phyloP scores from a whole-genome alignment of 805 yeast species.

The Phaffomyces antillensis region DNA sequence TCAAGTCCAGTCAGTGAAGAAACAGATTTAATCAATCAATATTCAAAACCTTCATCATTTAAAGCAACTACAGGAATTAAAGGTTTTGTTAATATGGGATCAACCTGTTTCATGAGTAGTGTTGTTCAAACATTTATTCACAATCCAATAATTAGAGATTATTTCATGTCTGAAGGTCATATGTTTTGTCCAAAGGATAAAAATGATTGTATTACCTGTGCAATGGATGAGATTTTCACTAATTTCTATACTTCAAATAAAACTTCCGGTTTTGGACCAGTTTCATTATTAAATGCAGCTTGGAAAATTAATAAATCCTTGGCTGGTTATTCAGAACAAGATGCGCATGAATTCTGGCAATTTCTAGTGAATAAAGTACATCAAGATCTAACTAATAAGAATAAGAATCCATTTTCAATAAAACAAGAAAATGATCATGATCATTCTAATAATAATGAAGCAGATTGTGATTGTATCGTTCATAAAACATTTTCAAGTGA shows the following conservation, averaged over 20 bases:
- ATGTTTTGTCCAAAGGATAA: conserved; percentile 41
- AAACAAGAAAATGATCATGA: neutral
- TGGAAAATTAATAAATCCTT: conserved; percentile 80
- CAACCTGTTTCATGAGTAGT: conserved; percentile 95
- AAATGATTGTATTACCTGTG: conserved; percentile 68
- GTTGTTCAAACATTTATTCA: conserved; percentile 85
- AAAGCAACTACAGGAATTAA: conserved; percentile 70
- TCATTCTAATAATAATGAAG: neutral
- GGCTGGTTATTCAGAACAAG: conserved; percentile 96
- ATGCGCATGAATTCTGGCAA: conserved; percentile 97
- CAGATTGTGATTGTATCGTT: conserved; percentile 64
- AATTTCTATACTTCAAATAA: conserved; percentile 62
- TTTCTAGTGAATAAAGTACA: conserved; percentile 84
- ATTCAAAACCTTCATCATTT: conserved; percentile 29
- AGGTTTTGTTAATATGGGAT: conserved; percentile 91
- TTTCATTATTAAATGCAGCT: conserved; percentile 72
- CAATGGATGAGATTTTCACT: conserved; percentile 70
- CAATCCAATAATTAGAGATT: conserved; percentile 78
- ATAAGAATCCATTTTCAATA: conserved; percentile 8
- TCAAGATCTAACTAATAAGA: conserved; percentile 23
- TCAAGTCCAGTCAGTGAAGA: conserved; percentile 16
- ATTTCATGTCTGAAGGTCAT: conserved; percentile 72
- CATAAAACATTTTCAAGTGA: conserved; percentile 82
- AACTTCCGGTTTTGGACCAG: conserved; percentile 71
- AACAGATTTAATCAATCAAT: conserved; percentile 21